phyloP scores from a whole-genome alignment of 2,329 filamentous ascomycete species.

The Sphaerulina populicola region DNA sequence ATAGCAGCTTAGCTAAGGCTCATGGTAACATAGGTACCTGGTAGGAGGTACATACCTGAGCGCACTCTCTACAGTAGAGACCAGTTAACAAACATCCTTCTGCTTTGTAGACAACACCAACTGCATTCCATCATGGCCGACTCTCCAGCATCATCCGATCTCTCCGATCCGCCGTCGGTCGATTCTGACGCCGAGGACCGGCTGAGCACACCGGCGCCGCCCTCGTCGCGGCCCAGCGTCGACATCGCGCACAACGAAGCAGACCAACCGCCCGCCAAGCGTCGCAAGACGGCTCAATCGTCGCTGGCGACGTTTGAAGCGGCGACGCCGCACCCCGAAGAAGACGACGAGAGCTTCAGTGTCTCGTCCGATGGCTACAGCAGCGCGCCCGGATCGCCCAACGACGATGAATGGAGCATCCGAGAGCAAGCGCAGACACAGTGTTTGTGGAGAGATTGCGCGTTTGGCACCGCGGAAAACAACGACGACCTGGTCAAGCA shows the following conservation, averaged over 20 bases:
- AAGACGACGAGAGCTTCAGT: conserved; percentile 47
- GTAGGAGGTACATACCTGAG: too few species aligned
- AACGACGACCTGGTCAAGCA: conserved; percentile 47
- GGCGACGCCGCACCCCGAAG: conserved; percentile 24
- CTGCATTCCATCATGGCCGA: conserved; percentile 33
- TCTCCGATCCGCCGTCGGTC: conserved; percentile 57
- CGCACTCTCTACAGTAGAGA: too few species aligned
- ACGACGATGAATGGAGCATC: conserved; percentile 37
- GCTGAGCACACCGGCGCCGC: conserved; percentile 44
- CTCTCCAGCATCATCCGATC: conserved; percentile 52
- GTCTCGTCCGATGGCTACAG: conserved; percentile 85
- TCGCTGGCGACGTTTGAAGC: conserved; percentile 20
- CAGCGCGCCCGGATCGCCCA: conserved; percentile 53
- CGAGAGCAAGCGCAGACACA: conserved; percentile 37
- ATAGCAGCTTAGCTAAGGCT: too few species aligned
- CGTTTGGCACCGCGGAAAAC: conserved; percentile 42
- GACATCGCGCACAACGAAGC: conserved; percentile 32
- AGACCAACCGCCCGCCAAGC: conserved; percentile 33
- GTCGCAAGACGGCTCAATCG: conserved; percentile 31
- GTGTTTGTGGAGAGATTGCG: conserved; percentile 46
- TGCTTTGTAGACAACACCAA: neutral
- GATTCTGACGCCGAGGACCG: conserved; percentile 52
- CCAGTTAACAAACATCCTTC: too few species aligned
- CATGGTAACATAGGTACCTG: too few species aligned
- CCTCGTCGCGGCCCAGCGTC: conserved; percentile 40